phyloP scores from a whole-genome alignment of 305 asterid species.

The Rubia occidens region DNA sequence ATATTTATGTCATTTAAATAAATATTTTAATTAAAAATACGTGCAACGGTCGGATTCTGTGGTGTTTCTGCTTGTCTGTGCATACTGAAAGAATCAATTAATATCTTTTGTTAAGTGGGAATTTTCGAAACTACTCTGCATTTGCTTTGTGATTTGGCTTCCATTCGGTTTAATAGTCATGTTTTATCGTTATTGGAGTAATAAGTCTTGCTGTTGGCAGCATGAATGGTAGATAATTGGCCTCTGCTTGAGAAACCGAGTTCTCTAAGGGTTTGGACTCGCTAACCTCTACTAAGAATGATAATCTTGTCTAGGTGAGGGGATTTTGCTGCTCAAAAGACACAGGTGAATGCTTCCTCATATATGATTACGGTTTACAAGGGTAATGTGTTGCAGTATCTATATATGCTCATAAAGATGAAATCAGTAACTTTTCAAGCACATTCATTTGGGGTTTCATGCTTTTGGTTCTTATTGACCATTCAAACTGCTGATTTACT shows the following conservation, averaged over 20 bases:
- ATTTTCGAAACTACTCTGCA: not conserved
- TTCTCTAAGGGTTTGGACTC: slow-evolving; percentile 68
- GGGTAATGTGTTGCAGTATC: slow-evolving; percentile 57
- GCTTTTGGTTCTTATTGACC: too few relatives aligned
- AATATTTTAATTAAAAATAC: too few relatives aligned
- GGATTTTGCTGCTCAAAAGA: slow-evolving; percentile 88
- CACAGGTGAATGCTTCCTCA: slow-evolving; percentile 73
- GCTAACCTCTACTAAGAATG: slow-evolving; percentile 57
- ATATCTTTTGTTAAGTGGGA: too few relatives aligned
- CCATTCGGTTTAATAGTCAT: not conserved
- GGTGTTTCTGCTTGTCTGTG: not conserved
- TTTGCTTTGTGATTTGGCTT: not conserved
- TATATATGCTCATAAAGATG: slow-evolving; percentile 41
- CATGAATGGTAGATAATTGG: not conserved
- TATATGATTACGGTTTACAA: slow-evolving; percentile 63
- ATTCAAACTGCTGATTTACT: too few relatives aligned
- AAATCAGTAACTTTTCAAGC: too few relatives aligned
- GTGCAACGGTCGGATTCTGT: too few relatives aligned
- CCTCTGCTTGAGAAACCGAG: slow-evolving; percentile 36
- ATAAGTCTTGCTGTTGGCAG: not conserved
- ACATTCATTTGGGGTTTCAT: too few relatives aligned
- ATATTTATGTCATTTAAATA: too few relatives aligned
- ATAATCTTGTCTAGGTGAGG: slow-evolving; percentile 57
- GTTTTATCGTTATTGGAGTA: not conserved
- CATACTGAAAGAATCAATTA: too few relatives aligned